phyloP scores from a whole-genome alignment of 1,139 yeast species.

The Taiozyma sp. region DNA sequence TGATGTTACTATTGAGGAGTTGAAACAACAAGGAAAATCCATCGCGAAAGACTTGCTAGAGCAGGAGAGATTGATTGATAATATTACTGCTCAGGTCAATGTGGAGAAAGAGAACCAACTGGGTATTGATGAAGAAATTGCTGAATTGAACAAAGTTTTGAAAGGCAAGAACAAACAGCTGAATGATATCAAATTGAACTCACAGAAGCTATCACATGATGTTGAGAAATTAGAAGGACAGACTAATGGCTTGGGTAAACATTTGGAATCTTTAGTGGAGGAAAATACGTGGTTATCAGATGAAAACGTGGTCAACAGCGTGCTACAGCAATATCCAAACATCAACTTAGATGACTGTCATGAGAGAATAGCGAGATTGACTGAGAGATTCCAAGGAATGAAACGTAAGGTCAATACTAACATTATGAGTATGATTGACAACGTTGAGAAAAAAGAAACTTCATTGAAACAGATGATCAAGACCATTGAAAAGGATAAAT shows the following conservation, averaged over 20 bases:
- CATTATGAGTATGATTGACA: conserved; percentile 92
- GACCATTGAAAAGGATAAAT: conserved; percentile 87
- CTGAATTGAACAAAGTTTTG: conserved; percentile 52
- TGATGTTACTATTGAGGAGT: conserved; percentile 35
- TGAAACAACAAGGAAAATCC: conserved; percentile 31
- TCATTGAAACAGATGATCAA: conserved; percentile 76
- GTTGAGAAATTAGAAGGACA: conserved; percentile 51
- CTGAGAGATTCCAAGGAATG: conserved; percentile 68
- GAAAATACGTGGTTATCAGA: conserved; percentile 77
- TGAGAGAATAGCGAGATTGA: conserved; percentile 50
- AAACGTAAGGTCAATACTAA: conserved; percentile 81
- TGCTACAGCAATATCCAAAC: conserved; percentile 55
- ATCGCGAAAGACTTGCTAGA: conserved; percentile 28
- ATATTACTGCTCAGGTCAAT: conserved; percentile 43
- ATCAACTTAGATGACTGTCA: conserved; percentile 62
- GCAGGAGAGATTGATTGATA: conserved; percentile 30
- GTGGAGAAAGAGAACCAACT: conserved; percentile 58
- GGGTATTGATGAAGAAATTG: conserved; percentile 77
- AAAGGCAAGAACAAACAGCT: conserved; percentile 47
- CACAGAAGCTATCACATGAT: conserved; percentile 61
- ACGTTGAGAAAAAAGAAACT: conserved; percentile 83
- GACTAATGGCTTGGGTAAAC: conserved; percentile 36
- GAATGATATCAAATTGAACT: conserved; percentile 47
- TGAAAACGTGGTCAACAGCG: conserved; percentile 46
- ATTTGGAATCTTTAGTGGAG: conserved; percentile 44